Conservation (phyloP, 129 eudicot species). For the Arctium lappa region DNA sequence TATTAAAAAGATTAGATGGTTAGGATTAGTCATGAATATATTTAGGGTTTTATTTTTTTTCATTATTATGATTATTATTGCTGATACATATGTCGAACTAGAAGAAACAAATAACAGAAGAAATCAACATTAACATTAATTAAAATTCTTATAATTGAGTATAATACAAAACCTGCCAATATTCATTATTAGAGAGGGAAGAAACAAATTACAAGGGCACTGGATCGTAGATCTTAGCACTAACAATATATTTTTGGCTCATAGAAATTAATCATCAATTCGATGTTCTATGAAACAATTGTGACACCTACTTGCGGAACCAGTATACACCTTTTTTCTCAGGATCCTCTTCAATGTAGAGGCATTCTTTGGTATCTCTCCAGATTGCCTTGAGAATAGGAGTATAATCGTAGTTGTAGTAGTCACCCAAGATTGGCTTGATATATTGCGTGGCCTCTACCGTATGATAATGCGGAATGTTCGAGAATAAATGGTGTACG, state of each 20-base stretch:
- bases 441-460: constrained; percentile 38
- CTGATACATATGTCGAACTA: background rate
- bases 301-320: constrained; percentile 16
- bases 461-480: constrained; percentile 40
- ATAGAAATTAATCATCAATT: background rate
- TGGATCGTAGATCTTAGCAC: background rate
- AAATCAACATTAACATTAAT: background rate
- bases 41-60: too few species aligned
- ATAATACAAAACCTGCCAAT: background rate
- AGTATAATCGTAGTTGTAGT: constrained; percentile 29
- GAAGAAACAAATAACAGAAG: background rate
- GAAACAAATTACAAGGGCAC: background rate
- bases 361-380: constrained; percentile 40
- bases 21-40: too few species aligned
- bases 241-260: background rate
- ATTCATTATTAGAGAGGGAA: background rate
- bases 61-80: background rate
- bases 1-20: too few species aligned
- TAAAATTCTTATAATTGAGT: background rate
- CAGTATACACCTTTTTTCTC: constrained; percentile 38
- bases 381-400: constrained; percentile 31
- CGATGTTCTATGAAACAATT: background rate
- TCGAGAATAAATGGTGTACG: constrained; percentile 37
- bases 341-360: constrained; percentile 26
- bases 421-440: constrained; percentile 35